phyloP scores from a whole-genome alignment of 208 protist species.

The Trypanosomatidae sp. region DNA sequence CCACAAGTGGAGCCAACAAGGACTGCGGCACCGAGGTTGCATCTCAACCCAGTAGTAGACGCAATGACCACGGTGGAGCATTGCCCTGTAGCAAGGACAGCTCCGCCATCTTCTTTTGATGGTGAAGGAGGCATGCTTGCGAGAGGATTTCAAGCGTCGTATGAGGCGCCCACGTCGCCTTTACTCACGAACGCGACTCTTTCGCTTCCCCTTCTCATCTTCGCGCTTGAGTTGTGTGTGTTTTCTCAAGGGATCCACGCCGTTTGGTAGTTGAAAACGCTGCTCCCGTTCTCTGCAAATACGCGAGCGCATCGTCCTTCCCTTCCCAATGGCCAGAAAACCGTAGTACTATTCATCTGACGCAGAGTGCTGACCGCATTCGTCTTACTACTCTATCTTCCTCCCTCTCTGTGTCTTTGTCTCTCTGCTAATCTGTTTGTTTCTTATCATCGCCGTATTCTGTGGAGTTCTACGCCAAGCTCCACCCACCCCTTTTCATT shows the following conservation, averaged over 20 bases:
- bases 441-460: not conserved
- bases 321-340: not conserved
- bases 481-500: not conserved
- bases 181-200: not conserved
- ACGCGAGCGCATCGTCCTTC: not conserved
- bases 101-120: not conserved
- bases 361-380: not conserved
- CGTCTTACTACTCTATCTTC: not conserved
- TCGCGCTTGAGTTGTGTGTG: not conserved
- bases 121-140: not conserved
- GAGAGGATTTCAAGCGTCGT: not conserved
- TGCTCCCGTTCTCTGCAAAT: not conserved
- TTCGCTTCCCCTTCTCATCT: slow-evolving; percentile 7
- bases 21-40: not conserved
- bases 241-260: not conserved
- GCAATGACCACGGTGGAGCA: not conserved
- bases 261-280: not conserved
- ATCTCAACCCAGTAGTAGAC: not conserved
- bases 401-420: not conserved
- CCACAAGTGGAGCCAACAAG: not conserved
- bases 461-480: not conserved
- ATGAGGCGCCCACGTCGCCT: not conserved
- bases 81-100: not conserved
- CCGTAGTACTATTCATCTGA: not conserved
- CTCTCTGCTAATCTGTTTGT: not conserved